Evolutionary conservation across 1,284 basidiomycete genomes (phyloP), one percentile per base, ranked within the genome.

Genomic region (Moesziomyces globuligerus): DNA sequence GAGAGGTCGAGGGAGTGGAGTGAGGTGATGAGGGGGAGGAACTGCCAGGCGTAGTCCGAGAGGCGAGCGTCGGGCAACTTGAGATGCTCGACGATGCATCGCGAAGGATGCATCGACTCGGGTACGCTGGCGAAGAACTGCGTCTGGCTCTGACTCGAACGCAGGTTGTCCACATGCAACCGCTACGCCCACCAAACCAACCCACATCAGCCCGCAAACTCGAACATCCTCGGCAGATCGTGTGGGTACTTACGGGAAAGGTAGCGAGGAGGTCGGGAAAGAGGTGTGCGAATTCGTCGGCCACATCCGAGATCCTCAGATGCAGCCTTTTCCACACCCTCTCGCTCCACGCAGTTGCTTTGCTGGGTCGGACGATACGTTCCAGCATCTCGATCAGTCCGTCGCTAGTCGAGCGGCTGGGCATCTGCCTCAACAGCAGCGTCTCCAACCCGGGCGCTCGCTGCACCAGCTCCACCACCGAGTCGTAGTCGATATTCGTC

Each of bases 231-330:
- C 3, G 26, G n/a, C 7, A 39, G 47, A 25, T n/a, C 15, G 38
- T n/a, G 21, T 7, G 15, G 15, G 24, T 7, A 51, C 55, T 50
- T 46, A 58, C 48, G 9, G 38, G 39, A 25, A 62, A 62, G 15
- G 43, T 48, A n/a, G 43, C 18, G 15, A 56, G 39, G 1, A 62
- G 53, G 4, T 23, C 15, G 5, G 60, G 53, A n/a, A 62, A 56
- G 17, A 62, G n/a, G 9, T 62, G 26, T 4, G 43, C 53, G 43
- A 56, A 62, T 29, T 55, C 52, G 23, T 62, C 60, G 6, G 52
- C 53, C 3, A 56, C 60, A 23, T 62, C 60, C 5, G 52, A 21
- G 18, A 62, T 43, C 1, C 44, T 26, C 17, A 62, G 34, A 29
- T 52, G 53, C 1, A 62, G 45, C 21, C 44, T 32, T 24, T 55